phyloP scores from a whole-genome alignment of 2,329 filamentous ascomycete genomes.

The Fusarium longipes region DNA sequence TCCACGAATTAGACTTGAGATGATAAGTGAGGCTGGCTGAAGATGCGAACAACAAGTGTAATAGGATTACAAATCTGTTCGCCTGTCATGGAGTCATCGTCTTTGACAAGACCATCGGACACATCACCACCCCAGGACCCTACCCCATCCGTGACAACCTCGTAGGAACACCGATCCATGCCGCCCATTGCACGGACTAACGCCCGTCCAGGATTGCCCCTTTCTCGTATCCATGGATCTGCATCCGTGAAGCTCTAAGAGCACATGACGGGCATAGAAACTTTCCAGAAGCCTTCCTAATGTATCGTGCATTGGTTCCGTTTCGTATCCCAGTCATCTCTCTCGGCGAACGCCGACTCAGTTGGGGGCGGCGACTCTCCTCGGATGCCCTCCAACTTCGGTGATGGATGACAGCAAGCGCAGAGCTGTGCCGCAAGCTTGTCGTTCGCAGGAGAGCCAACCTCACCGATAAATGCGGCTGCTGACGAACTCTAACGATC shows the following conservation, averaged over 20 bases:
- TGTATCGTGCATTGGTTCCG: conserved; percentile 29
- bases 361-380: conserved; percentile 12
- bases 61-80: conserved; percentile 15
- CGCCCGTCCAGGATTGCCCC: conserved; percentile 15
- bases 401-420: conserved; percentile 10
- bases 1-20: background rate
- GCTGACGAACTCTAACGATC: conserved; percentile 9
- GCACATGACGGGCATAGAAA: conserved; percentile 23
- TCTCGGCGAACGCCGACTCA: conserved; percentile 16
- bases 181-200: conserved; percentile 1
- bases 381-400: background rate
- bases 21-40: conserved; percentile 34
- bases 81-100: conserved; percentile 19
- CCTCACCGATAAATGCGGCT: conserved; percentile 17
- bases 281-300: conserved; percentile 45
- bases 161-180: conserved; percentile 21
- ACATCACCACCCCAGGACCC: background rate
- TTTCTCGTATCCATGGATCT: conserved; percentile 25
- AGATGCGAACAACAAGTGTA: conserved; percentile 9
- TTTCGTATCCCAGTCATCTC: conserved; percentile 17
- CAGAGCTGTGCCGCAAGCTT: conserved; percentile 30
- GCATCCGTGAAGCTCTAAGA: conserved; percentile 7
- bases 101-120: conserved; percentile 9
- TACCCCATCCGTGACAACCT: conserved; percentile 18
- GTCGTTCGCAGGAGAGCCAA: conserved; percentile 7